phyloP scores from a whole-genome alignment of 192 early-diverging fungal species.

The Coemansia reversa region DNA sequence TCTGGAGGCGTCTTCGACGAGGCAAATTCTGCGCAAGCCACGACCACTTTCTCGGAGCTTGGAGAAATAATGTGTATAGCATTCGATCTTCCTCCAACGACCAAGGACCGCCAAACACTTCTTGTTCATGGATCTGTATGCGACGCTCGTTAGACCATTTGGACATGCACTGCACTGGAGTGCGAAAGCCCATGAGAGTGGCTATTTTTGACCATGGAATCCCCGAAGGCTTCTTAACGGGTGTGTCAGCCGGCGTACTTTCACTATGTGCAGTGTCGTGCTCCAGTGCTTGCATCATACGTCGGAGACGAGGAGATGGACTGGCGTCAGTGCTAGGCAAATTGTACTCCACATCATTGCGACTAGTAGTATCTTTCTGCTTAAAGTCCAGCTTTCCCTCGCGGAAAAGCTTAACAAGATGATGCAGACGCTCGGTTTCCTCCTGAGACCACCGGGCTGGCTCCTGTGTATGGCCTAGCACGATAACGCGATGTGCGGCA shows the following conservation, averaged over 20 bases:
- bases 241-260: too few relatives aligned
- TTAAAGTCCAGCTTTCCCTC: constrained; percentile 1
- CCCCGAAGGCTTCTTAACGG: too few relatives aligned
- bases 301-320: neutral
- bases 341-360: neutral
- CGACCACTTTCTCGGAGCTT: constrained; percentile 8
- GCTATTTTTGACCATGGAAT: constrained; percentile 27
- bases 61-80: constrained; percentile 16
- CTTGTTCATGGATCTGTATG: neutral
- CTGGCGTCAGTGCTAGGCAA: neutral
- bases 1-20: neutral
- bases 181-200: constrained; percentile 21
- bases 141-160: constrained; percentile 10
- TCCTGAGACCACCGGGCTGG: constrained; percentile 17
- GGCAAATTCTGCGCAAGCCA: constrained; percentile 18
- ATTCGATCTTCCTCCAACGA: constrained; percentile 28
- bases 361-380: neutral
- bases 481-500: neutral
- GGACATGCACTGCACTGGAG: constrained; percentile 20
- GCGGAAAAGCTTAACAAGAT: constrained; percentile 23
- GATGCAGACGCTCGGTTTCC: constrained; percentile 12
- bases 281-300: neutral
- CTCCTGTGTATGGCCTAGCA: neutral
- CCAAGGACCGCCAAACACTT: constrained; percentile 23
- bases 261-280: too few relatives aligned